A percentile compares a stretch with the other conserved stretches of the same genome.
phyloP scores from a whole-genome alignment of 768 basidiomycete species.

The Termitomyces sp. region DNA sequence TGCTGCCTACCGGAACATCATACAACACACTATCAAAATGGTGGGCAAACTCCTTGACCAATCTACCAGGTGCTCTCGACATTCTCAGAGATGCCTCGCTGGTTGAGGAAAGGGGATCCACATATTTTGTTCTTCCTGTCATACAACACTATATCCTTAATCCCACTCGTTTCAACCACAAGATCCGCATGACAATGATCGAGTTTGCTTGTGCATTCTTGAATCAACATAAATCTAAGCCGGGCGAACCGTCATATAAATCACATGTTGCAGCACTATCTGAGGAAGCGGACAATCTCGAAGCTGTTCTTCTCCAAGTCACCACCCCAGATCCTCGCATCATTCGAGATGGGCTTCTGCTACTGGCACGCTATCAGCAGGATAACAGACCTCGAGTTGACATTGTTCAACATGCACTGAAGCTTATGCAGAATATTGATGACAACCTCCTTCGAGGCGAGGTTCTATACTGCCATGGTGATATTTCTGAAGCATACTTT shows the following conservation, averaged over 20 bases:
- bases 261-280: neutral
- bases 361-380: neutral
- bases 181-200: slow-evolving; percentile 6
- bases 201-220: slow-evolving; percentile 12
- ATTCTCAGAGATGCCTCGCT: slow-evolving; percentile 5
- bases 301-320: neutral
- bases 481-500: no score
- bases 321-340: neutral
- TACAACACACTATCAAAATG: no score
- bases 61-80: neutral
- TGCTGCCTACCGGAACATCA: slow-evolving; percentile 22
- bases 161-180: slow-evolving; percentile 4
- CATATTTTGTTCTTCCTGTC: slow-evolving; percentile 16
- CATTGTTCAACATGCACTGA: slow-evolving; percentile 22
- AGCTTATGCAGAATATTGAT: no score
- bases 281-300: neutral
- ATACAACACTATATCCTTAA: no score
- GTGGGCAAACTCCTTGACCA: slow-evolving; percentile 6
- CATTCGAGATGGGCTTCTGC: no score
- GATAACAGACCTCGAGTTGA: slow-evolving; percentile 5
- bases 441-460: no score
- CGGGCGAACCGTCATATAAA: no score
- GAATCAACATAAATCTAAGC: slow-evolving; percentile 5
- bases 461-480: no score
- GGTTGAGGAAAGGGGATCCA: neutral